Evolutionary conservation across 192 early-diverging fungal genomes (phyloP), one percentile per base, ranked within the genome.

Genomic region (Coemansia sp.): DNA sequence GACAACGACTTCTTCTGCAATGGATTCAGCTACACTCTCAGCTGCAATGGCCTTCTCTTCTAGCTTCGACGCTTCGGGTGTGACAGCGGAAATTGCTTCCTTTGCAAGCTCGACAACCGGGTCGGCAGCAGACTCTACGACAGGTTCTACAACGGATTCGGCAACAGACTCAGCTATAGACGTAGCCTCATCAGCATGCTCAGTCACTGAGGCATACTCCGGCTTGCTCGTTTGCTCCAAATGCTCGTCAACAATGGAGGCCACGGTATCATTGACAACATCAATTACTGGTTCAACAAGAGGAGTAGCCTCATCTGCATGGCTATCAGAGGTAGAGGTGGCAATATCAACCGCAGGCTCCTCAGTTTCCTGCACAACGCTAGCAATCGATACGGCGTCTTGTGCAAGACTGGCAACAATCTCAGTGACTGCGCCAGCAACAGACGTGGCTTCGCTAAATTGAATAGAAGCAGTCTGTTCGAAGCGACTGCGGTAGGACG

Each of bases 381-480:
- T 57, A 13, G 52, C 52, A n/a, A 43, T 26, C 2, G 63, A 28
- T 21, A n/a, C 39, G 2, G 13, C 23, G 8, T 64, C 34, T 12
- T 51, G 49, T 3, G 51, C 40, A 29, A 37, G 18, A 16, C 2
- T 45, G 48, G 21, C 67, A 30, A 67, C 58, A 37, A 58, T 7
- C 15, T 59, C 65, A 9, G 51, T 33, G 23, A 25, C 31, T 10
- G 31, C 48, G 29, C 21, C 29, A 48, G 35, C 45, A 35, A 55
- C 33, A 31, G 37, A 30, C n/a, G 67, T 75, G 28, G 68, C 68
- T 61, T 66, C 61, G 39, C 40, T 59, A 40, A 37, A 46, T 58
- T 71, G 70, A 23, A 58, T 45, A 8, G 51, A 53, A 12, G 53
- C 75, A 25, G 69, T 69, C 12, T 62, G 69, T 13, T 63, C 49